Evolutionary conservation across 164 flowering plant genomes (phyloP).

Genomic region (Annona squamosa): DNA sequence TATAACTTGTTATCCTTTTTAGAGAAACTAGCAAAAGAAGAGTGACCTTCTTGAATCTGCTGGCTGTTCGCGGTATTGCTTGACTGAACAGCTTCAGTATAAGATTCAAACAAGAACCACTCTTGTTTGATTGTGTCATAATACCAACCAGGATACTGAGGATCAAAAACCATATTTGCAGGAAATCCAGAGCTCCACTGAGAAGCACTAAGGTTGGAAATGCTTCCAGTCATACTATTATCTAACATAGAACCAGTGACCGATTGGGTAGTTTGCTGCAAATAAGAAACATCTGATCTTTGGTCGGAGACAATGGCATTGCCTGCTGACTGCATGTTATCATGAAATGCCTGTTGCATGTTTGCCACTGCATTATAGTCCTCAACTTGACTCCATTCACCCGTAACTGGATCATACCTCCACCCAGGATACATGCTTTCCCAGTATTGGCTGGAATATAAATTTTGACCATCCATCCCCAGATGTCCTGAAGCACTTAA

Average conservation of each 20-base stretch:
- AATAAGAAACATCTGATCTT: conserved; percentile 48
- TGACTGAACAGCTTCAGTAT: conserved; percentile 31
- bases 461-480: conserved; percentile 24
- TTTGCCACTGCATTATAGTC: conserved; percentile 26
- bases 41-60: conserved; percentile 34
- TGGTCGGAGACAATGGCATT: conserved; percentile 27
- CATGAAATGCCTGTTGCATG: conserved; percentile 23
- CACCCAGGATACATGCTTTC: conserved; percentile 89
- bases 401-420: conserved; percentile 60
- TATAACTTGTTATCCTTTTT: conserved; percentile 15
- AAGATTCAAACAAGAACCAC: conserved; percentile 68
- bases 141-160: conserved; percentile 94
- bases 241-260: conserved; percentile 38
- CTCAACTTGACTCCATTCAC: conserved; percentile 82
- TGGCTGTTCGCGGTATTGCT: conserved; percentile 25
- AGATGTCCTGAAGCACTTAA: conserved; percentile 17
- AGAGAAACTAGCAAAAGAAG: conserved; percentile 17
- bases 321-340: conserved; percentile 13
- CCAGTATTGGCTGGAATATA: conserved; percentile 52
- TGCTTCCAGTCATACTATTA: conserved; percentile 28
- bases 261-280: conserved; percentile 59
- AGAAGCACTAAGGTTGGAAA: conserved; percentile 39
- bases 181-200: conserved; percentile 58
- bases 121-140: conserved; percentile 64
- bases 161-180: conserved; percentile 81